Percentiles rank a stretch among this genome's conserved stretches.
phyloP scores from a whole-genome alignment of 768 basidiomycete genomes.

The Cystobasidium ongulense region DNA sequence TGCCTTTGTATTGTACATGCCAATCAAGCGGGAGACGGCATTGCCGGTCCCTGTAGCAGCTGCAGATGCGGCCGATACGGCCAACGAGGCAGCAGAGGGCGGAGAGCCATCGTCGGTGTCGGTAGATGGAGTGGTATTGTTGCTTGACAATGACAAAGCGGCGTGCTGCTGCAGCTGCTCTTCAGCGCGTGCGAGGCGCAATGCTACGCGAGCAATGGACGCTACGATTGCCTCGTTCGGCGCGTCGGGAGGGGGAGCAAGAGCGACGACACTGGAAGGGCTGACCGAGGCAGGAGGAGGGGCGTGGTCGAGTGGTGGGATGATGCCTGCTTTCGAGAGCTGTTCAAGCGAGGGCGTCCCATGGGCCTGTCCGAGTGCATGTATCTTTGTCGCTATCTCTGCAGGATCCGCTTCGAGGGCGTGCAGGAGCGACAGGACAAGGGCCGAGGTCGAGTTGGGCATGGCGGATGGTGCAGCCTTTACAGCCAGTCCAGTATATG shows the following conservation, averaged over 20 bases:
- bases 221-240: conserved; percentile 39
- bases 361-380: background rate
- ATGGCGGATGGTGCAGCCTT: background rate
- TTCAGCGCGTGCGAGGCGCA: conserved; percentile 12
- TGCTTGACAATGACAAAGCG: background rate
- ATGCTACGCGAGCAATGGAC: conserved; percentile 34
- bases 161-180: background rate
- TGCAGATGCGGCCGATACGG: background rate
- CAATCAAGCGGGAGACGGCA: conserved; percentile 4
- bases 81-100: background rate
- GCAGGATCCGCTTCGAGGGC: conserved; percentile 43
- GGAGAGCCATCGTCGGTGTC: background rate
- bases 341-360: background rate
- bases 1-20: background rate
- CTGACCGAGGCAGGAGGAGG: no score
- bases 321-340: background rate
- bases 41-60: background rate
- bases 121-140: background rate
- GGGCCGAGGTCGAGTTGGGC: conserved; percentile 13
- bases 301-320: background rate
- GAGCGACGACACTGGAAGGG: no score
- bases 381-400: conserved; percentile 37
- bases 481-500: background rate
- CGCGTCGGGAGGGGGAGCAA: background rate
- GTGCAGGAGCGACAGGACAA: conserved; percentile 37